Conservation (phyloP, 73 alveolate genomes). For the Symbiodinium natans region DNA sequence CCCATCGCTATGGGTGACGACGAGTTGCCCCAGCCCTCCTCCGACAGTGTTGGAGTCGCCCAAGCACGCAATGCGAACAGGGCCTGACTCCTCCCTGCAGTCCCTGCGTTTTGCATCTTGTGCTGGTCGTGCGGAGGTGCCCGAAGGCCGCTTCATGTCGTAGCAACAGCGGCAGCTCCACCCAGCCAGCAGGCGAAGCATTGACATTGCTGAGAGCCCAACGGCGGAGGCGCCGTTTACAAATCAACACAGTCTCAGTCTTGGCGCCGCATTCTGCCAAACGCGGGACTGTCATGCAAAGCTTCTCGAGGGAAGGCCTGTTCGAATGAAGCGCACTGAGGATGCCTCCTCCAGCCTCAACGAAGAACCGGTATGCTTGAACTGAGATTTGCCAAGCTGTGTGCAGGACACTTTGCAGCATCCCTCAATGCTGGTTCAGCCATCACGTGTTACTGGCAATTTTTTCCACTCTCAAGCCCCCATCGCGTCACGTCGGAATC, state of each 20-base stretch:
- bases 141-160: slow-evolving; percentile 47
- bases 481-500: too few species aligned
- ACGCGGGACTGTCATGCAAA: not conserved
- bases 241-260: too few species aligned
- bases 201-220: not conserved
- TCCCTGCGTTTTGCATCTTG: not conserved
- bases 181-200: not conserved
- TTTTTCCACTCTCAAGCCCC: too few species aligned
- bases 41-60: slow-evolving; percentile 65
- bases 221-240: not conserved
- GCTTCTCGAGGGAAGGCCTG: not conserved
- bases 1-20: not conserved
- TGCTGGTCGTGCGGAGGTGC: not conserved
- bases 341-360: too few species aligned
- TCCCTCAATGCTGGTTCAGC: not conserved
- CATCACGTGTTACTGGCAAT: not conserved
- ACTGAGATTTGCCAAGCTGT: too few species aligned
- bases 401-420: not conserved
- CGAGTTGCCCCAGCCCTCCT: slow-evolving; percentile 26
- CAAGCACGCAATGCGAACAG: slow-evolving; percentile 37
- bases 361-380: not conserved
- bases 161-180: not conserved
- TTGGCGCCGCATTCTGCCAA: not conserved
- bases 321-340: not conserved
- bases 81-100: not conserved